These are phyloP conservation scores for Candida alai DNA, from an alignment of 805 yeast species.

Conservation along the genomic window DNA sequence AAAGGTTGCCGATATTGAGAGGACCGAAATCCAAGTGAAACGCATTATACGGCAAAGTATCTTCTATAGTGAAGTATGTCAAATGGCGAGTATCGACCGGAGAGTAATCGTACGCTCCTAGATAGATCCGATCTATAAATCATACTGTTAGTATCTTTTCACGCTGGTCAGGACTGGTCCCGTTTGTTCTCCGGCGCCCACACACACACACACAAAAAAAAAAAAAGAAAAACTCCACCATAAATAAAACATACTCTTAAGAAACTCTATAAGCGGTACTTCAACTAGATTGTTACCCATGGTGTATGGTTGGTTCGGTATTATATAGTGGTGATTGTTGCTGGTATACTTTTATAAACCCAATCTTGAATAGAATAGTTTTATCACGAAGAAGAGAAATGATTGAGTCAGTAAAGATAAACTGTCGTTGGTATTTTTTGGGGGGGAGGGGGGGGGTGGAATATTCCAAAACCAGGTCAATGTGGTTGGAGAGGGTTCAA, in stretches of 20 bases:
- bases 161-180: not conserved
- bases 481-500: too few species aligned
- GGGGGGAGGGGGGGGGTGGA: too few species aligned
- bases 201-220: too few species aligned
- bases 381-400: too few species aligned
- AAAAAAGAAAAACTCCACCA: too few species aligned
- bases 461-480: too few species aligned
- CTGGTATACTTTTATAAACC: too few species aligned
- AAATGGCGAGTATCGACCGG: conserved; percentile 74
- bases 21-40: conserved; percentile 98
- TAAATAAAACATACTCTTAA: conserved; percentile 34
- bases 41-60: conserved; percentile 86
- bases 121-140: conserved; percentile 59
- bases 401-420: too few species aligned
- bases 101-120: conserved; percentile 79
- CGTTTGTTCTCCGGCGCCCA: too few species aligned
- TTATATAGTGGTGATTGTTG: too few species aligned
- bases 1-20: conserved; percentile 84
- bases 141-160: not conserved
- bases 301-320: not conserved
- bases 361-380: too few species aligned
- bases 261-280: conserved; percentile 41
- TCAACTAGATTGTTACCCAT: conserved; percentile 10
- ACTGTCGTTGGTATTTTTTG: too few species aligned
- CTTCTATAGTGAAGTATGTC: conserved; percentile 90